Evolutionary conservation across 192 early-diverging fungal genomes (phyloP).

Genomic region (Coemansia guatemalensis): DNA sequence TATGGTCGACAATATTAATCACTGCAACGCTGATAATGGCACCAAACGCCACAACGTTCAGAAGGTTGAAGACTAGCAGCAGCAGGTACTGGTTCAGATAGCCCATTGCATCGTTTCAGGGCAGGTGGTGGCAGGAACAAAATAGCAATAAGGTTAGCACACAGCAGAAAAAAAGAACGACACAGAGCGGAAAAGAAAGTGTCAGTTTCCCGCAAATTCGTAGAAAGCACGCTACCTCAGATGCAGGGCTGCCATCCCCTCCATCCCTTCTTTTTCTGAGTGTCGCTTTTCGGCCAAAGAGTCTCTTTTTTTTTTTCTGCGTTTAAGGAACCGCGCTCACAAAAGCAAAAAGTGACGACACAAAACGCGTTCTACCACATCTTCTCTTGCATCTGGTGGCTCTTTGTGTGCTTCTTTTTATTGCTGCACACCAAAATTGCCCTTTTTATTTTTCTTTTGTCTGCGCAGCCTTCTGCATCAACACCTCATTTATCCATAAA

Average conservation of each 20-base stretch:
- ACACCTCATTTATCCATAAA: background rate
- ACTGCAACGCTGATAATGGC: constrained; percentile 44
- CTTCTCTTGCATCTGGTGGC: background rate
- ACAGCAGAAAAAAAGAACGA: background rate
- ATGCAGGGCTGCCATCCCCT: background rate
- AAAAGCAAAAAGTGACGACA: background rate
- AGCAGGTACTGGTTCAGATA: constrained; percentile 48
- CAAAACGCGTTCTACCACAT: background rate
- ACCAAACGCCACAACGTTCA: constrained; percentile 47
- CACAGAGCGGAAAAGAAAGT: background rate
- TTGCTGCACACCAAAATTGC: background rate
- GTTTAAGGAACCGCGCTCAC: background rate
- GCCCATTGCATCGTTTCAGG: constrained; percentile 30
- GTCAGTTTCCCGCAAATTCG: background rate
- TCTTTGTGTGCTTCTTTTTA: background rate
- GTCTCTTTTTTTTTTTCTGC: background rate
- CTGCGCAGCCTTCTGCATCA: background rate
- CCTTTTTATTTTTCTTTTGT: background rate
- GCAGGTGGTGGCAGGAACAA: background rate
- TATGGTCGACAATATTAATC: constrained; percentile 39
- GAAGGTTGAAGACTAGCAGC: constrained; percentile 48
- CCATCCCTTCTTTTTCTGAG: background rate
- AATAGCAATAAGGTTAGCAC: background rate
- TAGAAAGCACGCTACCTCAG: background rate
- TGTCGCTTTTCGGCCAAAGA: background rate